A percentile compares a stretch with the other conserved stretches of the same genome.
phyloP scores from a whole-genome alignment of 441 rosid species.

The Codiaeum variegatum region DNA sequence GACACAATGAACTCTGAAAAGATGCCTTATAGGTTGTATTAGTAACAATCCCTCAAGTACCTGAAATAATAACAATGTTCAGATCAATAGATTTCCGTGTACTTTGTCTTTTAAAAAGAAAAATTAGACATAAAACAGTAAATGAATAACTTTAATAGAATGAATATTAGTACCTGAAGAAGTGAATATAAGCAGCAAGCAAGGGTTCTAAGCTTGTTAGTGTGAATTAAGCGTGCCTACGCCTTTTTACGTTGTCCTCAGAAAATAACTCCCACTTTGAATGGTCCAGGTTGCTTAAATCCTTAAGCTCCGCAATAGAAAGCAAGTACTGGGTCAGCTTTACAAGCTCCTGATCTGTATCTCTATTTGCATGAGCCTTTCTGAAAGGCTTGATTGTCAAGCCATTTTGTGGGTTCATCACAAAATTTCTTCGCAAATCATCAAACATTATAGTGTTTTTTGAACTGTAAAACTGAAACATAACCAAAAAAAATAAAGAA shows the following conservation, averaged over 20 bases:
- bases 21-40: background rate
- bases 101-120: background rate
- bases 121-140: background rate
- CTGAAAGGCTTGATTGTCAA: slow-evolving; percentile 75
- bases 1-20: background rate
- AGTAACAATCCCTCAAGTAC: background rate
- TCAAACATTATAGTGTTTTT: slow-evolving; percentile 97
- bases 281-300: slow-evolving; percentile 70
- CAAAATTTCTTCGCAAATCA: slow-evolving; percentile 79
- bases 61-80: background rate
- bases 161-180: slow-evolving; percentile 15
- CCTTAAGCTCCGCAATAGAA: slow-evolving; percentile 79
- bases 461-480: slow-evolving; percentile 65
- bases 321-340: slow-evolving; percentile 83
- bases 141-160: background rate
- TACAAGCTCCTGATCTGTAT: slow-evolving; percentile 78
- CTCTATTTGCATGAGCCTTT: slow-evolving; percentile 87
- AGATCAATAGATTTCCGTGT: background rate
- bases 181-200: slow-evolving; percentile 6
- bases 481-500: slow-evolving; percentile 3
- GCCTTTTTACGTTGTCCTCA: slow-evolving; percentile 62
- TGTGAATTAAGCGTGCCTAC: slow-evolving; percentile 49
- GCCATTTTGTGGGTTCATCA: slow-evolving; percentile 96
- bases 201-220: slow-evolving; percentile 15
- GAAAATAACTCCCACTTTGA: slow-evolving; percentile 63